phyloP scores from a whole-genome alignment of 805 yeast species.

The Wickerhamiella hasegawae region DNA sequence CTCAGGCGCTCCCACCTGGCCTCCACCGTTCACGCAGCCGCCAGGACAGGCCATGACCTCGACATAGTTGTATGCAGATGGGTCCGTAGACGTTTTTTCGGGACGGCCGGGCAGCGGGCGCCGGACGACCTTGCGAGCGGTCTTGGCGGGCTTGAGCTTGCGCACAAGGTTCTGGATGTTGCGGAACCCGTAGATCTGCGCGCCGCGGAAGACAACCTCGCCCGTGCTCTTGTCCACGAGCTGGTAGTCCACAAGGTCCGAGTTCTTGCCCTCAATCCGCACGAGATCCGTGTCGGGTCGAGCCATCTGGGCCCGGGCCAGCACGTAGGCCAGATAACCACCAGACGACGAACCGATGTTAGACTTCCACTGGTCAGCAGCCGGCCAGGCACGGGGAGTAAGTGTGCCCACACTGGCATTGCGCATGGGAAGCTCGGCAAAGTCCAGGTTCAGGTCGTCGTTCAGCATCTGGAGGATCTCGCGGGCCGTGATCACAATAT shows the following conservation, averaged over 20 bases:
- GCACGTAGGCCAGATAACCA: constrained; percentile 66
- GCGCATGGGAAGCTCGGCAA: constrained; percentile 11
- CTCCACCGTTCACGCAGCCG: constrained; percentile 96
- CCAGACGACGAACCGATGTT: constrained; percentile 78
- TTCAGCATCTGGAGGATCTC: constrained; percentile 63
- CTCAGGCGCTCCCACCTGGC: constrained; percentile 44
- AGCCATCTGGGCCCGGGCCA: constrained; percentile 22
- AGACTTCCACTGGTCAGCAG: constrained; percentile 48
- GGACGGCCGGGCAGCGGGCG: too few relatives aligned
- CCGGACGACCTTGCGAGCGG: not conserved
- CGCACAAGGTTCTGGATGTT: constrained; percentile 90
- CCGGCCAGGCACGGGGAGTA: constrained; percentile 54
- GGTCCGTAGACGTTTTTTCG: constrained; percentile 32
- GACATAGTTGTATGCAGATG: constrained; percentile 57
- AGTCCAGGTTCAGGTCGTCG: constrained; percentile 26
- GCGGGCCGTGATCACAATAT: constrained; percentile 84
- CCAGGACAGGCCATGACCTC: constrained; percentile 98
- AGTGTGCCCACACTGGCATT: not conserved
- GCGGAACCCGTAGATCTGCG: constrained; percentile 77
- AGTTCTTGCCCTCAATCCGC: constrained; percentile 44
- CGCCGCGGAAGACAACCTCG: constrained; percentile 35
- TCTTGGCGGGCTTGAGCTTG: constrained; percentile 33
- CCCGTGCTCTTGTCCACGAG: constrained; percentile 26
- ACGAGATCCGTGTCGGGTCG: constrained; percentile 23
- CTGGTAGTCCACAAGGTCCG: constrained; percentile 58